Evolutionary conservation across 176 grass and related monocot species (phyloP), one percentile per base, ranked within the genome.

Genomic region (Puccinellia tenuiflora): DNA sequence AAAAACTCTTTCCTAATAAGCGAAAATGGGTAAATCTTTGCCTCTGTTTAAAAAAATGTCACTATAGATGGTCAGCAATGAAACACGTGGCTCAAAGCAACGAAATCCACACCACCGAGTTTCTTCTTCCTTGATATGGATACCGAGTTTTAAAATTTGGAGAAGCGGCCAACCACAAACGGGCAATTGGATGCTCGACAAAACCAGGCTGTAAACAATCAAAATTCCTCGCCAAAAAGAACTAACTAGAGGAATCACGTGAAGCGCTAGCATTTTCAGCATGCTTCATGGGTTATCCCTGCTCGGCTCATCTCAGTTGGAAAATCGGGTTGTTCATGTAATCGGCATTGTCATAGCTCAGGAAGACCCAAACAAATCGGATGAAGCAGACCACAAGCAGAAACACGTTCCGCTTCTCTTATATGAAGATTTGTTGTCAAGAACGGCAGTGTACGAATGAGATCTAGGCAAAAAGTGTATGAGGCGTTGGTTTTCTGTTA

Each of bases 21-120:
- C 13, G 11, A 12, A 43, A 43, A 43, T 1, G 13, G 10, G 9
- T 11, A 43, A 2, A 43, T 13, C 1, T 43, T 43, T 43, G 10
- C 1, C 42, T 43, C 42, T 11, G 11, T 43, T 43, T 12, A 11
- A 13, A 13, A 43, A 43, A 43, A 2, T 34, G 33, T 34, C n/a
- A n/a, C n/a, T n/a, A n/a, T n/a, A n/a, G n/a, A n/a, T n/a, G n/a
- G n/a, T n/a, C n/a, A n/a, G n/a, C n/a, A n/a, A n/a, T n/a, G n/a
- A n/a, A n/a, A n/a, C n/a, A n/a, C n/a, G n/a, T n/a, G n/a, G 63
- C 93, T 98, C 87, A 98, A 83, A 79, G 89, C 93, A 80, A 83
- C 73, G 60, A 92, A 95, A 80, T 87, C 88, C 69, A 98, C 72
- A n/a, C 85, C 86, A 55, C 92, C 82, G 63, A 54, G 79, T 76